Base-by-base conservation (phyloP, 2,329 filamentous ascomycete genomes). In the Balansia obtecta region DNA sequence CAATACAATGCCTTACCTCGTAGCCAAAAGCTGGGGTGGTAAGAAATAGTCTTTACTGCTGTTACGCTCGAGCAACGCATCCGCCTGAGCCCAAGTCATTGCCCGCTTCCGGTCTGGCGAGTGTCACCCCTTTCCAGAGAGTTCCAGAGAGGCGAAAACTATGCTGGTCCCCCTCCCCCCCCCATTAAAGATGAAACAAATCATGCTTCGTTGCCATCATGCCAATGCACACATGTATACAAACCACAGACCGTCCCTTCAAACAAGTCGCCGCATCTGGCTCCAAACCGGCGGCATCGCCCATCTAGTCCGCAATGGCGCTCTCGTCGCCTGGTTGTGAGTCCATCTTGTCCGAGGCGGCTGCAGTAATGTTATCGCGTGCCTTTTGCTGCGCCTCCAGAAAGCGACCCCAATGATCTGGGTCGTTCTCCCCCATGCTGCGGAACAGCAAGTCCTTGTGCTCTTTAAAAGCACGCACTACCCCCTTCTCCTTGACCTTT, bases 321-420 rank as follows among this genome's bases (percentile, higher is more conserved):
- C 65, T 68, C 52, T 74, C 72, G 45, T 73, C 63, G 1, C 46
- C 59, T 12, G 30, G 50, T 33, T 49, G 52, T 30, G 39, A 50
- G 32, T 52, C 52, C 7, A 55, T 56, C 54, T 63, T 60, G 48
- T 60, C 57, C 49, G 53, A 52, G 33, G 56, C 50, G 7, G 63
- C 57, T 42, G 66, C 60, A 27, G 58, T 67, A 18, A 76, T 71
- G 56, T 81, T 81, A 11, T 72, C 75, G 51, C 72, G 68, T 6
- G 77, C 75, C 65, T 80, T 80, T 58, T 77, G 69, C 65, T 82
- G 80, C 38, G 74, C 71, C 64, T 84, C 79, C 22, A 76, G 73
- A 60, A 89, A 79, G 8, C 68, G 67, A 46, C 76, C 74, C 76
- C 86, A 79, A 62, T 85, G 75, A 54, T 81, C 77, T 0, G 82